Conservation (phyloP, 208 protist species). For the Entamoeba nuttalli region DNA sequence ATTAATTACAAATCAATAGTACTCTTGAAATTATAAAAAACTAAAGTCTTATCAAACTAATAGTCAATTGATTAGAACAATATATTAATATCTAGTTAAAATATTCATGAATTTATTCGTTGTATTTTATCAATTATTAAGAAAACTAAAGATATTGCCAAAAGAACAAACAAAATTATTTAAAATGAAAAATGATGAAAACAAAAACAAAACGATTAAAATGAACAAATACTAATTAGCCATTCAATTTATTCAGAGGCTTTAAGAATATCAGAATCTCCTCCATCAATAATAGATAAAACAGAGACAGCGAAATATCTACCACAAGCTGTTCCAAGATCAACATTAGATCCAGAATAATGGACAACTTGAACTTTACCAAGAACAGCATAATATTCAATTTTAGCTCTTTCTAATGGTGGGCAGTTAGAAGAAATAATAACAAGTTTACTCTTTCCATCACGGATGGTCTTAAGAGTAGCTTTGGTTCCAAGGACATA, state of each 20-base stretch:
- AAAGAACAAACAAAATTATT: no score
- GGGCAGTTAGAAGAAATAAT: slow-evolving; percentile 25
- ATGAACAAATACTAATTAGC: no score
- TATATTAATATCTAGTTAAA: no score
- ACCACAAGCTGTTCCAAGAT: slow-evolving; percentile 22
- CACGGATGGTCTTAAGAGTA: slow-evolving; percentile 15
- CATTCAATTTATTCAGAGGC: not conserved
- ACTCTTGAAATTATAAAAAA: no score
- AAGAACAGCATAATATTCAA: slow-evolving; percentile 29
- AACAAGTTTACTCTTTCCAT: slow-evolving; percentile 28
- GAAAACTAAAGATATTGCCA: no score
- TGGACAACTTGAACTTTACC: slow-evolving; percentile 2
- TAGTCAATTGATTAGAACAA: no score
- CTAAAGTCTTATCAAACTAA: no score
- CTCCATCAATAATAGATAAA: slow-evolving; percentile 18
- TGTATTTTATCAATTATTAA: no score
- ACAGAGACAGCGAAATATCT: slow-evolving; percentile 20
- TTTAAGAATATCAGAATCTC: slow-evolving; percentile 28
- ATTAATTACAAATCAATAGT: no score
- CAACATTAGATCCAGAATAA: slow-evolving; percentile 9
- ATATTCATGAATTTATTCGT: no score
- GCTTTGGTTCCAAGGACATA: slow-evolving; percentile 22
- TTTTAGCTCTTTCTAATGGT: slow-evolving; percentile 20
- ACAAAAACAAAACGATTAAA: no score
- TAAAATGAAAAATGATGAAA: no score